A percentile compares a stretch with the other conserved stretches of the same genome.
These are phyloP conservation scores for Aspergillus fructus DNA, from an alignment of 2,329 filamentous ascomycete species.

Conservation along the genomic window DNA sequence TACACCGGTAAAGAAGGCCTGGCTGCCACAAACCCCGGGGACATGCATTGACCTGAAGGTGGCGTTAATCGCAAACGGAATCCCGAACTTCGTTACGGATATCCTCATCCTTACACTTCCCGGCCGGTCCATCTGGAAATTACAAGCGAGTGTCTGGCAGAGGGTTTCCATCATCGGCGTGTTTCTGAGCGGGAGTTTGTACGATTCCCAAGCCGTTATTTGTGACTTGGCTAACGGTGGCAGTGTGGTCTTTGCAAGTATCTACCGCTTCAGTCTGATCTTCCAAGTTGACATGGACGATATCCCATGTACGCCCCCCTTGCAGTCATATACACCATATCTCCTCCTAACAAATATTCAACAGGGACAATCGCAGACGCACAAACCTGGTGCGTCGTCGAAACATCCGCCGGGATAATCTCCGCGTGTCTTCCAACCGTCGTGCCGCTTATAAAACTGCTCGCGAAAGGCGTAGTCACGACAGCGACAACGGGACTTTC, in stretches of 20 bases:
- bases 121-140: background rate
- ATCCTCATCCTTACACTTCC: background rate
- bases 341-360: background rate
- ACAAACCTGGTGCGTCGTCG: conserved; percentile 9
- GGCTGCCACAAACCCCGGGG: background rate
- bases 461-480: background rate
- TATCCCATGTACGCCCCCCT: background rate
- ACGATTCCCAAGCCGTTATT: too few species aligned
- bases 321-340: too few species aligned
- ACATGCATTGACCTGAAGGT: background rate
- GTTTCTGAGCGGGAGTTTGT: background rate
- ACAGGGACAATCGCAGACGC: conserved; percentile 4
- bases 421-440: conserved; percentile 5
- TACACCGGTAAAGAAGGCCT: background rate
- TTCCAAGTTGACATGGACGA: conserved; percentile 1
- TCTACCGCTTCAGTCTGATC: conserved; percentile 10
- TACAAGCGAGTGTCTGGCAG: background rate
- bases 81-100: background rate
- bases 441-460: background rate
- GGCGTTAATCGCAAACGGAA: background rate
- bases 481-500: background rate
- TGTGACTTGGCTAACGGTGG: background rate
- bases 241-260: conserved; percentile 8
- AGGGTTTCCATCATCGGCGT: background rate
- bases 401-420: conserved; percentile 3